These are phyloP conservation scores for Geosiphon pyriformis DNA, from an alignment of 192 early-diverging fungal species.

Conservation along the genomic window DNA sequence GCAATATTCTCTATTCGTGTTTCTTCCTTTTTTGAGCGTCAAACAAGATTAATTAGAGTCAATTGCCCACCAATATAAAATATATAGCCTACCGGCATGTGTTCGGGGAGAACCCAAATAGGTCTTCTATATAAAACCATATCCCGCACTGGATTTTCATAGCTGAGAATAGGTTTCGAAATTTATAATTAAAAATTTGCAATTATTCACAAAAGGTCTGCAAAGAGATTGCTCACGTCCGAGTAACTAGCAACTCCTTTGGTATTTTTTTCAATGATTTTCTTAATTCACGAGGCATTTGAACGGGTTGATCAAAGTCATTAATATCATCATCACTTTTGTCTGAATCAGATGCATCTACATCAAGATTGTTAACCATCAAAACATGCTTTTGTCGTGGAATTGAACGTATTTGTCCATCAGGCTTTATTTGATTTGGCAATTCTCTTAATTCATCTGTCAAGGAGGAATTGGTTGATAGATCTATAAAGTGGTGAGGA, in stretches of 20 bases:
- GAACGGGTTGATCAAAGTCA: background rate
- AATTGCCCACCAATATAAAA: background rate
- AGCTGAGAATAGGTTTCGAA: background rate
- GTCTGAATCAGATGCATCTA: constrained; percentile 2
- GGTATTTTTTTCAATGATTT: constrained; percentile 7
- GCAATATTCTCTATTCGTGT: background rate
- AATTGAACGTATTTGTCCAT: background rate
- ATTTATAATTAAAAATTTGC: background rate
- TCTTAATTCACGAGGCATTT: constrained; percentile 9
- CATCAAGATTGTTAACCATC: constrained; percentile 7
- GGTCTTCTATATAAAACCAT: constrained; percentile 7
- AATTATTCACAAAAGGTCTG: background rate
- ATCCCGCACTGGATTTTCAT: constrained; percentile 11
- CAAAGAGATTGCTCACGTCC: background rate
- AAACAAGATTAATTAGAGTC: background rate
- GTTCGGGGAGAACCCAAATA: background rate
- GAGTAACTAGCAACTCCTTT: background rate
- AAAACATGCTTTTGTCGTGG: constrained; percentile 14
- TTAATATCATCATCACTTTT: background rate
- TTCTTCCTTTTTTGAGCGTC: background rate
- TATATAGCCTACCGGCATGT: background rate
- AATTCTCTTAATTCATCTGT: too few species aligned
- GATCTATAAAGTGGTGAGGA: too few species aligned
- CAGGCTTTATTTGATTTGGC: background rate
- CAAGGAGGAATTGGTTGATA: too few species aligned